phyloP scores from a whole-genome alignment of 257 asterid genomes.

The Datura wrightii region DNA sequence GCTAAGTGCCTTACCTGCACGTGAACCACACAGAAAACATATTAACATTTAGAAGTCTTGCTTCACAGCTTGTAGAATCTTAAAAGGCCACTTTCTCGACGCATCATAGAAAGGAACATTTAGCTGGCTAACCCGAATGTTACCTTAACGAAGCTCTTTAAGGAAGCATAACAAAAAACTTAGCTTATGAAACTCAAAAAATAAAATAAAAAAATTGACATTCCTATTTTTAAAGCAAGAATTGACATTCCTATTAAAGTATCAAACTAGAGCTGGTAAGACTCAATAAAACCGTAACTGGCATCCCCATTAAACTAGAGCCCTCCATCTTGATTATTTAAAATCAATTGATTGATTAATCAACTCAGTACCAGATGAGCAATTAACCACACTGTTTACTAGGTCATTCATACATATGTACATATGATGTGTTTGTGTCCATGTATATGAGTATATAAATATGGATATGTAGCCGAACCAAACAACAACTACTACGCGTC shows the following conservation, averaged over 20 bases:
- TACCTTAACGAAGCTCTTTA: not conserved
- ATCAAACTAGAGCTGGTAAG: not conserved
- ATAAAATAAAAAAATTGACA: not conserved
- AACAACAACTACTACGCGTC: not conserved
- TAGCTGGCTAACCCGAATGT: not conserved
- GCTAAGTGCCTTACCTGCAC: conserved; percentile 61
- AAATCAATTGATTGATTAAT: conserved; percentile 11
- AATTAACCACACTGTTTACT: not conserved
- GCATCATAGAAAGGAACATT: not conserved
- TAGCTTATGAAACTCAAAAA: not conserved
- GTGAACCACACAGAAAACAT: not conserved
- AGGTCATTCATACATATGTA: not conserved
- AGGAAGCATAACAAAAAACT: not conserved
- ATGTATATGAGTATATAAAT: not conserved
- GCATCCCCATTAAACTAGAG: not conserved
- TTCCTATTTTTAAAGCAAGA: not conserved
- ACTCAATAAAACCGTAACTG: not conserved
- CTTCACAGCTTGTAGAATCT: not conserved
- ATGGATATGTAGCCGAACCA: not conserved
- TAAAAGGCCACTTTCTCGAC: not conserved
- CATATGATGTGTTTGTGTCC: not conserved
- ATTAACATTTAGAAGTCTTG: not conserved
- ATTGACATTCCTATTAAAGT: not conserved
- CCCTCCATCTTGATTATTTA: not conserved
- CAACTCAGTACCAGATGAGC: conserved; percentile 17